phyloP scores from a whole-genome alignment of 2,329 filamentous ascomycete species.

The Ophiostoma pallidulum region DNA sequence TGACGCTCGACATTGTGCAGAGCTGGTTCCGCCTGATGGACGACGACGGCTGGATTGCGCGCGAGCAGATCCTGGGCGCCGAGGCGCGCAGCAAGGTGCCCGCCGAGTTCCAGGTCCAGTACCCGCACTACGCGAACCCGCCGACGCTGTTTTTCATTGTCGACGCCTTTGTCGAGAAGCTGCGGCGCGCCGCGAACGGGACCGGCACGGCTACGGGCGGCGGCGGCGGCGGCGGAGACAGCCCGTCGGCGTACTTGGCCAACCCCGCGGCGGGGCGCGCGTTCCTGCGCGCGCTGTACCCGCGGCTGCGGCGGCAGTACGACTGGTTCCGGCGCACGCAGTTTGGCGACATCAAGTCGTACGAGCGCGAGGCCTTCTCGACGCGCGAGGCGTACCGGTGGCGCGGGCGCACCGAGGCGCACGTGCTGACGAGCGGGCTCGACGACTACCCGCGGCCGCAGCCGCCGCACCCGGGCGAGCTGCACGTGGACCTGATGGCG shows the following conservation, averaged over 20 bases:
- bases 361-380: constrained; percentile 81
- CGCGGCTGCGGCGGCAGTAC: constrained; percentile 79
- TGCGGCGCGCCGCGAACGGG: constrained; percentile 46
- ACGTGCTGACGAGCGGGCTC: constrained; percentile 85
- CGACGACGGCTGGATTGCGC: constrained; percentile 92
- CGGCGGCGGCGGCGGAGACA: constrained; percentile 40
- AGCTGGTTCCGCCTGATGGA: constrained; percentile 97
- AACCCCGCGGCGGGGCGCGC: constrained; percentile 57
- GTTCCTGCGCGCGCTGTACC: constrained; percentile 72
- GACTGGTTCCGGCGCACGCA: constrained; percentile 94
- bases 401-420: constrained; percentile 78
- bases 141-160: constrained; percentile 89
- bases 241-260: constrained; percentile 56
- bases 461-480: constrained; percentile 88
- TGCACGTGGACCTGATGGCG: constrained; percentile 87
- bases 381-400: constrained; percentile 90
- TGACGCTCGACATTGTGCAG: constrained; percentile 77
- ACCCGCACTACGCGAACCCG: constrained; percentile 95
- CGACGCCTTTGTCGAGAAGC: constrained; percentile 72
- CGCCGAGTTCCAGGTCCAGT: constrained; percentile 84
- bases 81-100: constrained; percentile 96
- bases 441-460: constrained; percentile 94
- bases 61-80: constrained; percentile 85
- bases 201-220: constrained; percentile 30
- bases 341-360: constrained; percentile 77